Base-by-base conservation (phyloP, 805 yeast species). In the Candida stauntonica region DNA sequence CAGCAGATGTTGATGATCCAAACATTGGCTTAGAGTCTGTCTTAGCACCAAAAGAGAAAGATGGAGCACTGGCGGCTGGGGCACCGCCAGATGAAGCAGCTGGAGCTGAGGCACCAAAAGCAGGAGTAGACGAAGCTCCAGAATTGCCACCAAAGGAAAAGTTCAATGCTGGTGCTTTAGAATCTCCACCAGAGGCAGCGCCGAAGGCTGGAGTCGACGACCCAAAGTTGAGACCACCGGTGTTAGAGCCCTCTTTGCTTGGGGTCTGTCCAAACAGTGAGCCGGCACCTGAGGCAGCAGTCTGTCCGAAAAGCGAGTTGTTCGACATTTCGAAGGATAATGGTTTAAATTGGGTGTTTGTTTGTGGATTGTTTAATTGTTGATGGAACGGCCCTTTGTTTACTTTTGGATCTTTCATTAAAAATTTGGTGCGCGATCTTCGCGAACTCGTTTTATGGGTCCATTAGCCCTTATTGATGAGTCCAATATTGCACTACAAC, bases 241-340 rank as follows among this genome's bases (percentile, higher is more conserved):
- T 42, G 27, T 33, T 41, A 29, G 24, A 33, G 13, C 46, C 45
- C 28, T 46, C 44, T 17, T 48, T 50, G 38, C 47, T 44, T 35
- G 60, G 56, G 4, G 55, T 49, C 14, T 52, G 18, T 7, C 52
- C 57, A 35, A 52, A 57, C 28, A 56, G 30, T 4, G 57, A 46
- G 13, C 56, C 60, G 16, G 46, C 39, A 2, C 54, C 55, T n/a
- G 46, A n/a, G 5, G 37, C 21, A 9, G 44, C 34, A 1, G 58
- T 43, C 31, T 48, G 36, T 7, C 51, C 54, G 39, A 54, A 54
- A 18, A 54, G 16, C 8, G 33, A 9, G 45, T 35, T 35, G 23
- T 16, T 17, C 6, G 15, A 5, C 5, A 17, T 29, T 11, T n/a
- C n/a, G n/a, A n/a, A n/a, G n/a, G n/a, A n/a, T n/a, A n/a, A n/a